A percentile compares a stretch with the other conserved stretches of the same genome.
Conservation (phyloP, 2,329 filamentous ascomycete genomes). For the Coniochaeta sp. region DNA sequence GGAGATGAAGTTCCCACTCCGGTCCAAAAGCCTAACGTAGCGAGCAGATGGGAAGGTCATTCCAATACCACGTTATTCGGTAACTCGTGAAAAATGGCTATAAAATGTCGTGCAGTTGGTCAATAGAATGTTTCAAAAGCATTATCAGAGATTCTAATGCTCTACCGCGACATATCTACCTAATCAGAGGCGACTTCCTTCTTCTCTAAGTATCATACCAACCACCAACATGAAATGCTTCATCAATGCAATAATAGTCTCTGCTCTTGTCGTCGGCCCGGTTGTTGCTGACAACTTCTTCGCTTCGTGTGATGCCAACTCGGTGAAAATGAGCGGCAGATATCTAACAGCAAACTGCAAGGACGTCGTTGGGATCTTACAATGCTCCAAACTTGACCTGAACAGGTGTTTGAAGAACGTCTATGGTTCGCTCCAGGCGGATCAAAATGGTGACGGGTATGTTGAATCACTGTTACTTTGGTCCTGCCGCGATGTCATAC, state of each 20-base stretch:
- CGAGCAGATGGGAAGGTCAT: not conserved
- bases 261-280: not conserved
- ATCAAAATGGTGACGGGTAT: conserved; percentile 12
- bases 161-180: not conserved
- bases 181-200: not conserved
- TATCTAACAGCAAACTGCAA: conserved; percentile 13
- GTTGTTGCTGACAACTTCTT: conserved; percentile 8
- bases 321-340: conserved; percentile 11
- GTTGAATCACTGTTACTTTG: not conserved
- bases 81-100: not conserved
- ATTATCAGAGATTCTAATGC: not conserved
- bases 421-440: conserved; percentile 10
- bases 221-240: not conserved
- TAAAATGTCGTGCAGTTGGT: not conserved
- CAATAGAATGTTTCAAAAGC: not conserved
- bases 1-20: not conserved
- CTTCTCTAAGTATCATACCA: not conserved
- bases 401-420: conserved; percentile 14
- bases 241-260: not conserved
- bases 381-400: conserved; percentile 14
- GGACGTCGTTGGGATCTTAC: conserved; percentile 10
- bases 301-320: conserved; percentile 10
- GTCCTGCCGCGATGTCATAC: not conserved
- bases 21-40: not conserved
- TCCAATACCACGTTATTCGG: not conserved